Base-by-base conservation (phyloP, 306 rosid species). In the Trifolium dubium region DNA sequence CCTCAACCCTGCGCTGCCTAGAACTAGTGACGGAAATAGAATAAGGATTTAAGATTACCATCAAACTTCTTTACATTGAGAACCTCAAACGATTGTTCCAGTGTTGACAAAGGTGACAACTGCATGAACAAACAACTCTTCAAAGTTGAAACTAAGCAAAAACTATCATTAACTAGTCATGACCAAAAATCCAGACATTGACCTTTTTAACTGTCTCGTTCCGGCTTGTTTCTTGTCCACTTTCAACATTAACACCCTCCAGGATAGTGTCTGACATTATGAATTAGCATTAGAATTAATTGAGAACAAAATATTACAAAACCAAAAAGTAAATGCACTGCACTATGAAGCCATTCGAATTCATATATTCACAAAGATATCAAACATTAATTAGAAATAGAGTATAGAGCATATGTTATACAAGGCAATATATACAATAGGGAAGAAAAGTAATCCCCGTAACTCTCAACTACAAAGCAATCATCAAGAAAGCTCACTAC, bases 1-100 rank as follows among this genome's bases (percentile, higher is more conserved):
- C 31, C 63, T 72, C 41, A 66, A 73, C 55, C 54, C 43, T 23
- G 23, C 75, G 43, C 65, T 63, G 39, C 73, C 64, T 70, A 79
- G 73, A 70, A 51, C 72, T 56, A 74, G 67, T 35, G 65, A 55
- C 47, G 17, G 67, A 80, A 76, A 69, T 14, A 77, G 43, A 64
- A 67, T 35, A 63, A 63, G 80, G 76, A 80, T 78, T 73, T 56
- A 77, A 39, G 71, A 82, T 94, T 80, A 94, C 99, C 97, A 74
- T 94, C 99, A 67, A 94, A 89, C 82, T 92, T 94, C 89, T 94
- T 94, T 29, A 86, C 89, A 79, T 92, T 94, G 43, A 94, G 92
- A 79, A 76, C 88, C 83, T 94, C 97, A 60, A 94, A 92, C 60
- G 96, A 88, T 64, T 95, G 78, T 79, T 94, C 99, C 84, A 94